These are phyloP conservation scores for Naganishia vaughanmartiniae DNA, from an alignment of 768 basidiomycete genomes.

Conservation along the genomic window DNA sequence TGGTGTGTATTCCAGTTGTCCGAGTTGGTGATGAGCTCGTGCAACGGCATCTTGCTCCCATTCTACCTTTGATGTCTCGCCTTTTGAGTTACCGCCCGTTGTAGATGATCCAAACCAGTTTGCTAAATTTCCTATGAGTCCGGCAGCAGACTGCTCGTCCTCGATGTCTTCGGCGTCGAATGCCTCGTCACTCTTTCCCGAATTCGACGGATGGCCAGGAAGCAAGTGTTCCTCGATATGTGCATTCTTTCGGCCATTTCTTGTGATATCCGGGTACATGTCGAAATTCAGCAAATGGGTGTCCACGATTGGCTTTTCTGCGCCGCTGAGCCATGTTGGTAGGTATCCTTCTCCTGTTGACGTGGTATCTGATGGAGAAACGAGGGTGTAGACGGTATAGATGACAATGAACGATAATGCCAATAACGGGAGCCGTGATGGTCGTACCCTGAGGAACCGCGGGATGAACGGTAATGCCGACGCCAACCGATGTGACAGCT, in stretches of 20 bases:
- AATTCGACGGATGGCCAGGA: neutral
- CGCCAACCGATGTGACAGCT: slow-evolving; percentile 1
- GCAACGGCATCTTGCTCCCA: slow-evolving; percentile 17
- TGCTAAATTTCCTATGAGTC: neutral
- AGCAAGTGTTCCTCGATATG: slow-evolving; percentile 14
- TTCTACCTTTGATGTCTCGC: neutral
- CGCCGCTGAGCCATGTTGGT: slow-evolving; percentile 14
- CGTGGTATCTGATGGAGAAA: slow-evolving; percentile 2
- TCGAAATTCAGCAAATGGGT: slow-evolving; percentile 26
- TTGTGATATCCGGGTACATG: slow-evolving; percentile 28
- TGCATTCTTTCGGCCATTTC: slow-evolving; percentile 17
- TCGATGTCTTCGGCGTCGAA: slow-evolving; percentile 19
- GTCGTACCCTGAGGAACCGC: slow-evolving; percentile 31
- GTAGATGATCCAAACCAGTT: neutral
- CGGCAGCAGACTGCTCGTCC: slow-evolving; percentile 1
- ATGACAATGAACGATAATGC: slow-evolving; percentile 29
- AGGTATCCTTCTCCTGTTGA: neutral
- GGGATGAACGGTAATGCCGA: slow-evolving; percentile 10
- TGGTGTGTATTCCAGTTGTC: slow-evolving; percentile 28
- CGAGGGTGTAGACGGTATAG: slow-evolving; percentile 25
- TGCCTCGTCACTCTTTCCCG: neutral
- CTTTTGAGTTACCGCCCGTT: neutral
- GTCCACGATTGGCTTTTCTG: slow-evolving; percentile 5
- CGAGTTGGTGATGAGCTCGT: slow-evolving; percentile 16
- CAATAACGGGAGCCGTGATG: slow-evolving; percentile 35